These are phyloP conservation scores for Meyerozyma smithsonii DNA, from an alignment of 1,139 yeast species.

Conservation along the genomic window DNA sequence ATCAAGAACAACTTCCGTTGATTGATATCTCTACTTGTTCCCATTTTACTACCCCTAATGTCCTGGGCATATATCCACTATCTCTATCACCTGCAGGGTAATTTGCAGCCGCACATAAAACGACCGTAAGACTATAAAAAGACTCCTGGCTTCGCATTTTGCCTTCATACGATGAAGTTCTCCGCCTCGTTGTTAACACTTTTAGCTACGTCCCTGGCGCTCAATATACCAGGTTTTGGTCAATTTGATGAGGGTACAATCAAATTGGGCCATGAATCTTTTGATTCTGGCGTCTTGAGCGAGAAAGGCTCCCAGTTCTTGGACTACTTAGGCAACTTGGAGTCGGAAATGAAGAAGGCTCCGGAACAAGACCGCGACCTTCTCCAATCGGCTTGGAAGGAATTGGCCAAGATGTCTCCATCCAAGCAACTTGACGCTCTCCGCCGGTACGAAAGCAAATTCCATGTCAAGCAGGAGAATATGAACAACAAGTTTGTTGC, in stretches of 20 bases:
- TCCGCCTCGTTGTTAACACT: background rate
- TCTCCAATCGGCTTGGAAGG: slow-evolving; percentile 1
- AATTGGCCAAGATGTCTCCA: background rate
- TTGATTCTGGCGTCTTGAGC: background rate
- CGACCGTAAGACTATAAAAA: background rate
- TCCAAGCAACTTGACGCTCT: background rate
- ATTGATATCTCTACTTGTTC: too few relatives aligned
- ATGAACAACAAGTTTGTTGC: background rate
- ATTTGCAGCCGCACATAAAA: background rate
- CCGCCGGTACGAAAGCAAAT: background rate
- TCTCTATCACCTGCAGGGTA: slow-evolving; percentile 1
- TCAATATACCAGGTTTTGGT: background rate
- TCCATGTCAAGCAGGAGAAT: background rate
- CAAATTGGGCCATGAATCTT: background rate
- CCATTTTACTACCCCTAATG: background rate
- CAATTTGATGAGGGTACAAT: background rate
- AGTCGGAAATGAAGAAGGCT: background rate
- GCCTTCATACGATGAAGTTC: background rate
- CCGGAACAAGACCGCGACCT: background rate
- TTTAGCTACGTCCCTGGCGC: background rate
- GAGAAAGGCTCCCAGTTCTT: background rate
- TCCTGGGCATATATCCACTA: background rate
- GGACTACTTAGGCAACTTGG: background rate
- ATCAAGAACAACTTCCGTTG: too few relatives aligned
- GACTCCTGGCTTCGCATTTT: background rate